Evolutionary conservation across 1,284 basidiomycete genomes (phyloP).

Genomic region (Rhodotorula sp.): DNA sequence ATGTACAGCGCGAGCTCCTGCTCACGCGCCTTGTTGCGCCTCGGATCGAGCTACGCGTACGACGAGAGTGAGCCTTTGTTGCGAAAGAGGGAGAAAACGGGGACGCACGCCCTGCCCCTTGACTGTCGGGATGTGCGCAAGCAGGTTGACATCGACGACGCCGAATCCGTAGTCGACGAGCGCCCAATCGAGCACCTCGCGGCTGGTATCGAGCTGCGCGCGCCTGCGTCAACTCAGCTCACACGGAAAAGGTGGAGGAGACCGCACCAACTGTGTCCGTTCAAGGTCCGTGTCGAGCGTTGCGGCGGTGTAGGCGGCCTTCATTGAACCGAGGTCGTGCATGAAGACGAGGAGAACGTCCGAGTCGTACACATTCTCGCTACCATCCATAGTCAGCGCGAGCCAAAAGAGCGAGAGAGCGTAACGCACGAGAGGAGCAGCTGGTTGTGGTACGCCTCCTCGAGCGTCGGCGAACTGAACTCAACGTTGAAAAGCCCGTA

Average conservation of each 20-base stretch:
- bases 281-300: slow-evolving; percentile 73
- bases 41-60: slow-evolving; percentile 25
- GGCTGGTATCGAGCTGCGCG: slow-evolving; percentile 78
- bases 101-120: slow-evolving; percentile 41
- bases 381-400: slow-evolving; percentile 44
- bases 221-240: slow-evolving; percentile 5
- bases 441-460: slow-evolving; percentile 72
- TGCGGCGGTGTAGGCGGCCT: slow-evolving; percentile 72
- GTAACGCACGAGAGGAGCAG: slow-evolving; percentile 76
- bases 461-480: slow-evolving; percentile 65
- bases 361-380: slow-evolving; percentile 63
- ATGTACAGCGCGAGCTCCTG: slow-evolving; percentile 73
- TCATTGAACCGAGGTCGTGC: slow-evolving; percentile 89
- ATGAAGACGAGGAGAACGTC: slow-evolving; percentile 75
- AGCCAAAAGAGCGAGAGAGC: neutral
- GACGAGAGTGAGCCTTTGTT: neutral
- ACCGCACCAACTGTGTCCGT: slow-evolving; percentile 72
- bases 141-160: slow-evolving; percentile 84
- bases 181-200: slow-evolving; percentile 76
- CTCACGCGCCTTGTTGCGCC: slow-evolving; percentile 57
- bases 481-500: slow-evolving; percentile 79
- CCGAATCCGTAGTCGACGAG: slow-evolving; percentile 61
- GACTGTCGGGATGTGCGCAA: slow-evolving; percentile 63
- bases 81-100: neutral
- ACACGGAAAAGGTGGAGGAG: neutral